Evolutionary conservation across 139 green algal species (phyloP).

Genomic region (Tetratostichococcus sp.): DNA sequence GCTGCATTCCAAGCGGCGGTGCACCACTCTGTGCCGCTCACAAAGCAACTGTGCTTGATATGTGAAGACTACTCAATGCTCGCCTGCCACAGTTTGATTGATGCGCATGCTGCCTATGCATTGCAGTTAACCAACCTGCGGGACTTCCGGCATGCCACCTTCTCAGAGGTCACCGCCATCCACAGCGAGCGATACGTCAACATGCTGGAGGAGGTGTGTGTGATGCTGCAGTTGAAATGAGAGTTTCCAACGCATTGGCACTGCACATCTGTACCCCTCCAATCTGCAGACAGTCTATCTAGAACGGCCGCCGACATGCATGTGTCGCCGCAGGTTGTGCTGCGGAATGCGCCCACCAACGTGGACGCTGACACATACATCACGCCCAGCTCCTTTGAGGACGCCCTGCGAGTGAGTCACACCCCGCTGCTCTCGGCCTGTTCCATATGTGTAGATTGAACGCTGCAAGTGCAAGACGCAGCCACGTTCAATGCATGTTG

Average conservation of each 20-base stretch:
- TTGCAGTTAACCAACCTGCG: conserved; percentile 22
- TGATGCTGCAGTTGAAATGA: no score
- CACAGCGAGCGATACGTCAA: conserved; percentile 49
- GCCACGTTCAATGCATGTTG: no score
- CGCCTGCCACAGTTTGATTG: no score
- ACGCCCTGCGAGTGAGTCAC: conserved; percentile 19
- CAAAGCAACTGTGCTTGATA: no score
- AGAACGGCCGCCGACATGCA: neutral
- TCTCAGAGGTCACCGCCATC: conserved; percentile 37
- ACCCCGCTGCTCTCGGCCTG: no score
- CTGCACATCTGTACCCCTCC: no score
- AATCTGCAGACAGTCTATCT: no score
- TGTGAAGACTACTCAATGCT: no score
- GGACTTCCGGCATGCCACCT: conserved; percentile 17
- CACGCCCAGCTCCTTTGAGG: conserved; percentile 23
- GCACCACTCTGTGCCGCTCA: neutral
- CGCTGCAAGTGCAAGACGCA: no score
- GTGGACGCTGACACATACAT: conserved; percentile 22
- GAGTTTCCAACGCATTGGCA: no score
- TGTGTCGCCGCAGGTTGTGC: neutral
- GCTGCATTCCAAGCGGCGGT: neutral
- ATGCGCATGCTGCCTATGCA: no score
- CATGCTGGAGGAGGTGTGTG: conserved; percentile 25
- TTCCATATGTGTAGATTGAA: no score
- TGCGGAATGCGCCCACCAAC: conserved; percentile 1